Conservation (phyloP, 352 stramenopile species). For the Pythium brassicae region DNA sequence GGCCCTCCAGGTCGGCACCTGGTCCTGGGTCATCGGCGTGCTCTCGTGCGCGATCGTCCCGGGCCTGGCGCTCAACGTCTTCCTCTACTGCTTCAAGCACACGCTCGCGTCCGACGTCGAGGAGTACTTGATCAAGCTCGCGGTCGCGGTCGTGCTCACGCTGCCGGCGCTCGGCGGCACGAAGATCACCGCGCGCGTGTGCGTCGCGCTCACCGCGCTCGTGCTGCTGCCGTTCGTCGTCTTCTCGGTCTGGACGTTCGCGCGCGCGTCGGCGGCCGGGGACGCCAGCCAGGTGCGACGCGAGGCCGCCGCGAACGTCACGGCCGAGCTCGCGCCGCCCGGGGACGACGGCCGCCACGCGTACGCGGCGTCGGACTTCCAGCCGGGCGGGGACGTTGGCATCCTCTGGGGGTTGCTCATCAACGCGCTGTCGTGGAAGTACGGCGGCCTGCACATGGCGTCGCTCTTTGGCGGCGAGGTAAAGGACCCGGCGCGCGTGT, state of each 20-base stretch:
- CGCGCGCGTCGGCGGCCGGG: not conserved
- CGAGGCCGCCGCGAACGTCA: conserved; percentile 3
- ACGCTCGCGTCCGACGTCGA: not conserved
- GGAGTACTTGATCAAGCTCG: conserved; percentile 16
- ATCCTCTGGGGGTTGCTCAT: conserved; percentile 67
- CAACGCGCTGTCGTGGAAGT: conserved; percentile 94
- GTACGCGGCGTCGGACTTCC: not conserved
- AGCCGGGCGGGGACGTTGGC: conserved; percentile 6
- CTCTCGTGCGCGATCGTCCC: conserved; percentile 50
- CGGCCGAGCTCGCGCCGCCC: not conserved
- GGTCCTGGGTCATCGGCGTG: conserved; percentile 75
- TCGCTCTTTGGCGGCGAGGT: conserved; percentile 86
- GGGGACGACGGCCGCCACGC: not conserved
- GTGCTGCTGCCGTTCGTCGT: conserved; percentile 15
- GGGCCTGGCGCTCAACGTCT: conserved; percentile 22
- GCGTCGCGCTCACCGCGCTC: conserved; percentile 3
- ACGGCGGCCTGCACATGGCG: conserved; percentile 84
- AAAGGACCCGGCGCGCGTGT: conserved; percentile 58
- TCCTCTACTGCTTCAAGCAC: conserved; percentile 4
- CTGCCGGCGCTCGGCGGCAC: conserved; percentile 20
- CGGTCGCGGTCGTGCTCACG: conserved; percentile 13
- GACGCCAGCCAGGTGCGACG: conserved; percentile 5
- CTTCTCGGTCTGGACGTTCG: conserved; percentile 19
- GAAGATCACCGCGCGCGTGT: conserved; percentile 12
- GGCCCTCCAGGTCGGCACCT: conserved; percentile 68